Base-by-base conservation (phyloP, 2,329 filamentous ascomycete species). In the Capronia coronata region DNA sequence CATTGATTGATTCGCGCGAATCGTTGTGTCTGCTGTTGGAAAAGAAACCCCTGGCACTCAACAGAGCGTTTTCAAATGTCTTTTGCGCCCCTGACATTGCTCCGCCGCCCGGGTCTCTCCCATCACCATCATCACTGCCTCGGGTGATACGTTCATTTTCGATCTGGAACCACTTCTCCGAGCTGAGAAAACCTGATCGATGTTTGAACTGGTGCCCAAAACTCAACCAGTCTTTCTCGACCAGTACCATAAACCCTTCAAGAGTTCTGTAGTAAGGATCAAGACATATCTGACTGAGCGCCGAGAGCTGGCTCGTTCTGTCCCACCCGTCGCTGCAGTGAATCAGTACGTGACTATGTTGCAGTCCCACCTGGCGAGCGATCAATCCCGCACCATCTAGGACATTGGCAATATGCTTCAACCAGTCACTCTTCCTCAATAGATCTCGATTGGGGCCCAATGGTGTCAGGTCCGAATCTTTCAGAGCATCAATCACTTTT, bases 251-350 rank as follows among this genome's bases (percentile, higher is more conserved):
- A 67, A 97, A 98, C 1, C 93, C 93, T 59, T 96, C 86, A 43
- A 98, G 73, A 0, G 93, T 97, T 44, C 93, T 82, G 66, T 89
- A 98, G 67, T 94, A 96, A 0, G 93, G 93, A 63, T 98, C 93
- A 7, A 98, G 77, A 73, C 95, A 91, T 32, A 98, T 77, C 69
- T 98, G 90, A 48, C 89, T 84, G 49, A 98, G 71, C 3, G 90
- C 89, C 62, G 90, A 94, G 44, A 98, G 77, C 69, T 98, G 93
- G 62, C 89, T 91, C 6, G 93, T 98, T 43, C 93, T 84, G 68
- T 98, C 93, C 93, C 93, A 98, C 2, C 93, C 93, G 68, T 98
- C 93, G 1, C 93, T 97, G 68, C 93, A 98, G 68, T 98, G 93
- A 42, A 98, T 95, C 39, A 98, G 73, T 9, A 94, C 91, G 65